Evolutionary conservation across 116 monocot genomes (phyloP), one percentile per base, ranked within the genome.

Genomic region (Cymodocea nodosa): DNA sequence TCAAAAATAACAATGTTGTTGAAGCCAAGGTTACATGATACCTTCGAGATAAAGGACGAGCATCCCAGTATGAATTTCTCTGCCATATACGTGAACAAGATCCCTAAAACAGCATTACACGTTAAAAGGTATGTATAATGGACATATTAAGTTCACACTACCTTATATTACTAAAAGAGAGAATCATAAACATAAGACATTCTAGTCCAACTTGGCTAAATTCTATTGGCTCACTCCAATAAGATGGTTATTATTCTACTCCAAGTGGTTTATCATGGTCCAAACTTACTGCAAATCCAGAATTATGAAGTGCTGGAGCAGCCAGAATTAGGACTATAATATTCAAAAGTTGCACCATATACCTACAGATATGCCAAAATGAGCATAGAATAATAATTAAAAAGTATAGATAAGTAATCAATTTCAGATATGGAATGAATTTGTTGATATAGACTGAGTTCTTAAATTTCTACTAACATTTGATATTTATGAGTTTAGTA

Each of bases 1-100:
- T n/a, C 0, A 5, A 56, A 34, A 23, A 10, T 30, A 54, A 35
- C 15, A 67, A 51, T 36, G 20, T 40, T 16, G 44, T 65, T 40
- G 65, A 62, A 39, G 36, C 34, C 22, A 6, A 53, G 23, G 4
- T 13, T 24, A 69, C 60, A 34, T 49, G 15, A 36, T n/a, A 98
- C 98, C 98, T 92, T 70, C 76, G 84, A 67, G 95, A 95, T 35
- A 86, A 89, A 40, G 92, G 86, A 2, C 84, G 92, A 65, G 86
- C 77, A 79, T 83, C 81, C 98, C 98, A 98, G 64, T 98, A 98
- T 65, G 98, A 83, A 76, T 82, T 75, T 62, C 89, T 80, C 74
- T 98, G 98, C 98, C 98, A 98, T 76, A 86, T 84, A 44, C 89
- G 82, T 39, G 98, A 98, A 57, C 92, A 86, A 15, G 98, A 98